Conservation (phyloP, 306 rosid species). For the Begonia peltatifolia region DNA sequence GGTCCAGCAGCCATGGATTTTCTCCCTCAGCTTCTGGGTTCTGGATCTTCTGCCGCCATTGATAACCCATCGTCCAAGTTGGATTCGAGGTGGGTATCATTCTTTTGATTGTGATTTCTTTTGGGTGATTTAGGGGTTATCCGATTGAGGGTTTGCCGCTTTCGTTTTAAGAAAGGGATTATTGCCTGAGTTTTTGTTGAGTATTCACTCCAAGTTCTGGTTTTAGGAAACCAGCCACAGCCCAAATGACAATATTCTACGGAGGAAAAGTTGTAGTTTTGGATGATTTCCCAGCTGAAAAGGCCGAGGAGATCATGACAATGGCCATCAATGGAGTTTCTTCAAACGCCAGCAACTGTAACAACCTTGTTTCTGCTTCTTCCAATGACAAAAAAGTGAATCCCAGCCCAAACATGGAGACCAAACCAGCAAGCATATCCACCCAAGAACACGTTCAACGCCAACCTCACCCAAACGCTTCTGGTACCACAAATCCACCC, state of each 20-base stretch:
- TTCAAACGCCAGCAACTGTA: neutral
- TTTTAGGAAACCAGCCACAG: slow-evolving; percentile 25
- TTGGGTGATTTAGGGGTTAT: too few relatives aligned
- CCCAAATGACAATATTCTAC: slow-evolving; percentile 62
- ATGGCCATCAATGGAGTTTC: slow-evolving; percentile 35
- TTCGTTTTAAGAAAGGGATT: too few relatives aligned
- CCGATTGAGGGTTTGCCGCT: too few relatives aligned
- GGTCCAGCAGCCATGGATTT: slow-evolving; percentile 11
- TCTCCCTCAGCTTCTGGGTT: slow-evolving; percentile 18
- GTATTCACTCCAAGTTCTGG: neutral
- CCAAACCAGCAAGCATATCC: neutral
- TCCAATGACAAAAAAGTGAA: neutral
- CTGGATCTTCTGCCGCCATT: slow-evolving; percentile 2
- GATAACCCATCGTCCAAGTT: slow-evolving; percentile 29
- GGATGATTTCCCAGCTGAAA: slow-evolving; percentile 32
- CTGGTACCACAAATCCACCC: slow-evolving; percentile 16
- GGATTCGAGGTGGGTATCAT: slow-evolving; percentile 20
- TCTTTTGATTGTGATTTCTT: too few relatives aligned
- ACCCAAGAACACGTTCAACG: slow-evolving; percentile 13
- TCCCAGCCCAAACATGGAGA: neutral
- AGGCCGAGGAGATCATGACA: slow-evolving; percentile 60
- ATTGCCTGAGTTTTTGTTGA: too few relatives aligned
- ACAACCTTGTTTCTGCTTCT: slow-evolving; percentile 1
- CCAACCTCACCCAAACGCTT: slow-evolving; percentile 17
- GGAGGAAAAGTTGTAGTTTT: slow-evolving; percentile 56